Base-by-base conservation (phyloP, 306 rosid species). In the Sicyos baderoa region DNA sequence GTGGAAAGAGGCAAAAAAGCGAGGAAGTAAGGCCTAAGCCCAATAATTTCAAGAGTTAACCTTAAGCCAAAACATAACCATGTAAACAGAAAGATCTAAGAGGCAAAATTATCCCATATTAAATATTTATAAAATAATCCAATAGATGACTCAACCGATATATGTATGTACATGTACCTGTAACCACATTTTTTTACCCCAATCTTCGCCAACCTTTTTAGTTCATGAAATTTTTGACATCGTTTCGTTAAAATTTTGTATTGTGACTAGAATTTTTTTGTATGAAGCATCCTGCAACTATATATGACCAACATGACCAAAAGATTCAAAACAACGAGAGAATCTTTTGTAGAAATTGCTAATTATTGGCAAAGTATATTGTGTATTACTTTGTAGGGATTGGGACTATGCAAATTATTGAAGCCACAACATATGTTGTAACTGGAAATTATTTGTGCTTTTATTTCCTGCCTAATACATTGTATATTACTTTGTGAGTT, bases 401-500 rank as follows among this genome's bases (percentile, higher is more conserved):
- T 58, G 44, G 19, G 5, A 58, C 64, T 27, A 27, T 6, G 64
- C 5, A 58, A 58, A 58, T 58, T 58, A 57, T 57, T 57, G 42
- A 58, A 58, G 64, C 42, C 16, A 6, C 17, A 1, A 62, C 53
- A 18, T 11, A 19, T 63, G 42, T 18, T 29, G 32, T 4, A 40
- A 18, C 35, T 19, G 70, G 16, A n/a, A 18, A 63, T 19, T 42
- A 1, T 63, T 63, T 63, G 18, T 37, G 27, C 18, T 63, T 40
- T 17, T 50, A 29, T 68, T 48, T 25, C 73, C 7, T 4, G 55
- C 54, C 68, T 66, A 59, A 21, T 17, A 21, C 7, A 21, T 5
- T 19, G 12, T 40, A 55, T 62, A 73, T 67, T 81, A 19, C 74
- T 78, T 71, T 54, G 21, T 65, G 72, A 45, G 17, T 70, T 73